Conservation (phyloP, 225 moss, liverwort and hornwort genomes). For the Pseudoscleropodium purum region DNA sequence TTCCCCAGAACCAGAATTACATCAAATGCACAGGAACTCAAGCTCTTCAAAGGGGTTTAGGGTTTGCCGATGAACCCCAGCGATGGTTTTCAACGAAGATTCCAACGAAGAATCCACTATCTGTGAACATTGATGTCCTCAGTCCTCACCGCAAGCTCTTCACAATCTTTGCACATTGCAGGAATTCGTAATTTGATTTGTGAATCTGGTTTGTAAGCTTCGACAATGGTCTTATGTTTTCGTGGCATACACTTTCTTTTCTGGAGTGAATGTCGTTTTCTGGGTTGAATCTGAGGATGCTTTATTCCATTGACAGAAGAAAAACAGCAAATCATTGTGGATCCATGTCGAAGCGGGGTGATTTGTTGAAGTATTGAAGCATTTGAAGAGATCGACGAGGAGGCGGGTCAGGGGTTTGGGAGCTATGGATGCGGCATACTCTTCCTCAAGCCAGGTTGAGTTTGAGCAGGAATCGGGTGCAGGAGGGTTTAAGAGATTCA, state of each 20-base stretch:
- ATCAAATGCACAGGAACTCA: neutral
- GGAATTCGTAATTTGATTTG: neutral
- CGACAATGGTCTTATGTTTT: neutral
- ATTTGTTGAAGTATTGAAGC: neutral
- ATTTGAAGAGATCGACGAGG: neutral
- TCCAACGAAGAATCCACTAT: too few species aligned
- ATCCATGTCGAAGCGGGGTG: neutral
- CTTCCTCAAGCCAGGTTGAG: neutral
- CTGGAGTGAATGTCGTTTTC: too few species aligned
- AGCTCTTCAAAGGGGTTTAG: neutral
- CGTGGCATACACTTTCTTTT: too few species aligned
- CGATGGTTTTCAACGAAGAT: neutral
- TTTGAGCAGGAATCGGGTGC: neutral
- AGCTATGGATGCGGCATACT: slow-evolving; percentile 11
- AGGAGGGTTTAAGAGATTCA: neutral
- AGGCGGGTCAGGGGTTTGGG: neutral
- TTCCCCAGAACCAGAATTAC: neutral
- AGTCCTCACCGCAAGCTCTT: neutral
- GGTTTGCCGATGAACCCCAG: neutral
- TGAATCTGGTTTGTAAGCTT: neutral
- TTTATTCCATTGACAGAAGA: neutral
- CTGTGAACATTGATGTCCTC: neutral
- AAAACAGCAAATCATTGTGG: neutral
- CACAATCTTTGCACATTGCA: neutral
- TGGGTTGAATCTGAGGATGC: neutral